phyloP scores from a whole-genome alignment of 495 filamentous ascomycete genomes.

The Hypoxylon intermedium region DNA sequence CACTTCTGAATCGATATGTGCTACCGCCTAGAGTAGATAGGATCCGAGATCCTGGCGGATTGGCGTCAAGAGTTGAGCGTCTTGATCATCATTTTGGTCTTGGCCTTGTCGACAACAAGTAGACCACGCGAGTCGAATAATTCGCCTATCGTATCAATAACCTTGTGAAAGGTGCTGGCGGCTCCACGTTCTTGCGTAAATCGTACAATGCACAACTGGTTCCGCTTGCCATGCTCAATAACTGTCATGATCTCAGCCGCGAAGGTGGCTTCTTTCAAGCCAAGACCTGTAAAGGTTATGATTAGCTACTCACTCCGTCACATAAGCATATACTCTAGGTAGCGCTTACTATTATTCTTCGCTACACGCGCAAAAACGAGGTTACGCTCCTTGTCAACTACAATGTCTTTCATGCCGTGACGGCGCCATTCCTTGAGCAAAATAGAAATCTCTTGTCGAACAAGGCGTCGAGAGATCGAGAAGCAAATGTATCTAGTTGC shows the following conservation, averaged over 20 bases:
- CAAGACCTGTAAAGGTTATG: constrained; percentile 60
- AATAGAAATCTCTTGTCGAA: constrained; percentile 74
- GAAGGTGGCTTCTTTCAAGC: constrained; percentile 79
- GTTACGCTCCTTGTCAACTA: constrained; percentile 73
- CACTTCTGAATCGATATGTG: neutral
- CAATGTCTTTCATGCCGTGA: constrained; percentile 78
- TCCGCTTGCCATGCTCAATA: constrained; percentile 76
- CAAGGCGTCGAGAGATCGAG: constrained; percentile 67
- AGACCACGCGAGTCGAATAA: constrained; percentile 65
- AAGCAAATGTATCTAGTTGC: constrained; percentile 76
- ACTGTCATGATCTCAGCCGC: constrained; percentile 84
- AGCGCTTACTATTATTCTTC: constrained; percentile 74
- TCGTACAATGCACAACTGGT: constrained; percentile 73
- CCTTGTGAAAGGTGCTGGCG: constrained; percentile 80
- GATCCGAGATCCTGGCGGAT: neutral
- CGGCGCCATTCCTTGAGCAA: constrained; percentile 79
- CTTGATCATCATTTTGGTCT: constrained; percentile 72
- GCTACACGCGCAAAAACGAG: constrained; percentile 78
- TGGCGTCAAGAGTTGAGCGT: constrained; percentile 52
- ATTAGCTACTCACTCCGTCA: constrained; percentile 33
- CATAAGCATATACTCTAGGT: neutral
- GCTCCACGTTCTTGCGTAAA: constrained; percentile 90
- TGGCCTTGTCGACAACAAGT: constrained; percentile 72
- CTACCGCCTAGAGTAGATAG: neutral
- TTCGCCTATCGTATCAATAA: constrained; percentile 74